Base-by-base conservation (phyloP, 2,329 filamentous ascomycete species). In the Herpomyces periplanetae region DNA sequence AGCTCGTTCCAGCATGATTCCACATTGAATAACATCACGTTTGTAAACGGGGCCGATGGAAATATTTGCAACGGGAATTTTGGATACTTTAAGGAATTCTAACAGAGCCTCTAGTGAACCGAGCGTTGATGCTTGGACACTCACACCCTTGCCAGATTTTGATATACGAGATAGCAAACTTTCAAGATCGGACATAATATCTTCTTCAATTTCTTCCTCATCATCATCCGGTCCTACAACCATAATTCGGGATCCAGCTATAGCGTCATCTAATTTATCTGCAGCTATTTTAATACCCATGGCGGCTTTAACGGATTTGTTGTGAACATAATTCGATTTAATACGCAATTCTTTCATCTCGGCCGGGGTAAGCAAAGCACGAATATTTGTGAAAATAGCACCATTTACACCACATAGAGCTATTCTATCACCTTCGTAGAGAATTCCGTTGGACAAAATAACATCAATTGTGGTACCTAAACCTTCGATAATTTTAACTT, bases 381-480 rank as follows among this genome's bases (percentile, higher is more conserved):
- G 58, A 31, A 96, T 80, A 29, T 88, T 88, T 4, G 80, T 96
- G 24, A 61, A 56, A 35, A 96, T 96, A 20, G 71, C 61, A 11
- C 84, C 80, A 35, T 91, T 80, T n/a, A 75, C 65, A 48, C 80
- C 80, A 34, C 80, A 96, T 17, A 96, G 43, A 3, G 91, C 68
- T 31, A 96, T 69, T 14, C 71, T 62, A 39, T 96, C 80, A 26
- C 80, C 80, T 44, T 96, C 80, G 25, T 60, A 57, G 18, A 96
- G 49, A 23, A 88, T 62, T 55, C 80, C 80, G 43, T 96, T 96
- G 23, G 69, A 85, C 20, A 96, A 44, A 29, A 96, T 63, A 26
- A 96, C 75, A 36, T 96, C 80, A 31, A 96, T 91, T 17, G 80
- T 96, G 40, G 87, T 96, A 36, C 80, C 80, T 27, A 96, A 71